Base-by-base conservation (phyloP, 1,139 yeast species). In the Saccharomyces pastorianus region DNA sequence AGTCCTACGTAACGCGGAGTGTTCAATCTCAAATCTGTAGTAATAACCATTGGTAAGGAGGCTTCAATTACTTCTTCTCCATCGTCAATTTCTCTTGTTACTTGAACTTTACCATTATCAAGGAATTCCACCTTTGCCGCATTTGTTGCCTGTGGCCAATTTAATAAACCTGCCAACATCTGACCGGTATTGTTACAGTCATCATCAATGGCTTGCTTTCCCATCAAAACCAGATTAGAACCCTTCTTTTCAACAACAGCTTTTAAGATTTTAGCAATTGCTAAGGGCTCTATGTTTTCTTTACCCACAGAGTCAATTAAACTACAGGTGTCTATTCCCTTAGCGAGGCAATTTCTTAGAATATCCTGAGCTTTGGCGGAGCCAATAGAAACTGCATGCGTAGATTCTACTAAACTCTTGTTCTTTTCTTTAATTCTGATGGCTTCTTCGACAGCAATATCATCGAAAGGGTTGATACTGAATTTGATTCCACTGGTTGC, bases 121-220 rank as follows among this genome's bases (percentile, higher is more conserved):
- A 71, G 72, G 14, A 70, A 55, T 53, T 79, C 87, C 38, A 93
- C 95, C 71, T 89, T 87, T 51, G 96, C 85, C 7, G 98, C 99
- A 69, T 90, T 88, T 48, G 97, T 91, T 41, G 97, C 98, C 73
- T 93, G 99, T 17, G 98, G 96, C 99, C 99, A 93, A 66, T 85
- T 82, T 71, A 93, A 79, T 60, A 93, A 76, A 6, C 97, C 98
- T 2, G 97, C 98, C 56, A 93, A 80, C 83, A 93, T 88, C 73
- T 91, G 98, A 27, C 99, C 99, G n/a, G 97, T 91, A 72, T 91
- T 96, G 71, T 88, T 89, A 51, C 88, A 78, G 68, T 93, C 99
- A 64, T 90, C 95, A 71, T 93, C 99, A 64, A 93, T 91, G 44
- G 98, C 91, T 73, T 93, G 99, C 70, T 93, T 93, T 47, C 99